Evolutionary conservation across 139 green algal genomes (phyloP), one percentile per base, ranked within the genome.

Genomic region (Micractinium sp.): DNA sequence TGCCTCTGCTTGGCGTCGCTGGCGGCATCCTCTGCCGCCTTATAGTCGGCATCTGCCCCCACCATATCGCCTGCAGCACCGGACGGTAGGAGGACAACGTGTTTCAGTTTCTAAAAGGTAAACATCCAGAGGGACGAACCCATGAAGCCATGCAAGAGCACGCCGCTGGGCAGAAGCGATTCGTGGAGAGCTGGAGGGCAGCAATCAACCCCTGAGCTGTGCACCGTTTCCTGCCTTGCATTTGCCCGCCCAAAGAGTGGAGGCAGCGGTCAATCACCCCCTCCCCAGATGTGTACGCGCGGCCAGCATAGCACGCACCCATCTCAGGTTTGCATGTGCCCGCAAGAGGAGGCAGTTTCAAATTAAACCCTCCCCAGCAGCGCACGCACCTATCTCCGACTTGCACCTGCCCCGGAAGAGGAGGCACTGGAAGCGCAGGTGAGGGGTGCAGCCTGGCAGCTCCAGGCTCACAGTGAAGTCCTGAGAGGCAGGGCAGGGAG

Each of bases 381-480:
- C 14, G 47, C 20, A 71, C 79, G 27, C 82, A 87, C 82, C 82
- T 25, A 87, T 53, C 22, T 60, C 27, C 22, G 22, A 23, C 36
- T 41, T 77, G 35, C 73, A 36, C 25, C 14, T 60, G 63, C 63
- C 82, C 25, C 82, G 33, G 61, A 66, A 79, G n/a, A 87, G 61
- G 53, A 66, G 82, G 36, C 35, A 36, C 36, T 87, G 82, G 63
- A 39, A 87, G 1, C 63, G 82, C 33, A 77, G 36, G 22, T 77
- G 16, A 23, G 82, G 12, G 13, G 35, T 7, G 82, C 82, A 87
- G 63, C 38, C 60, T 13, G 82, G 36, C 82, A 87, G 38, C 22
- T n/a, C 67, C 60, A 87, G 67, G 27, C 38, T 66, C 23, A 87
- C 41, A 3, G 83, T 87, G 67, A 87, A 87, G 67, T 87, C 83